Evolutionary conservation across 2,329 filamentous ascomycete genomes (phyloP).

Genomic region (Ambrosiella xylebori): DNA sequence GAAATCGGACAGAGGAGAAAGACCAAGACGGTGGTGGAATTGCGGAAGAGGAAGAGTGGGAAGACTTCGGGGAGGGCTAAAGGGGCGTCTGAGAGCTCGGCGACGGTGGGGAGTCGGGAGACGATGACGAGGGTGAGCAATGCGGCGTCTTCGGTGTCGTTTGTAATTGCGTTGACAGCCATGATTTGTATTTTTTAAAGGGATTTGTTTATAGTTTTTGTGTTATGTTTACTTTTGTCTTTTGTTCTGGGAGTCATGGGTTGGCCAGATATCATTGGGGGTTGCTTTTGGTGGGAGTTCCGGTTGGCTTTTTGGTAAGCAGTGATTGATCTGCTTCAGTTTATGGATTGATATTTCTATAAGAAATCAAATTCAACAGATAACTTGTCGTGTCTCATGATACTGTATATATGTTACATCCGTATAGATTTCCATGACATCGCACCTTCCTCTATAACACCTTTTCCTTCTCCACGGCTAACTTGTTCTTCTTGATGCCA

Average conservation of each 20-base stretch:
- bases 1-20: too few species aligned
- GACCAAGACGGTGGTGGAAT: too few species aligned
- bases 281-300: background rate
- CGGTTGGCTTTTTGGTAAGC: too few species aligned
- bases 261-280: background rate
- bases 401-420: background rate
- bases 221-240: background rate
- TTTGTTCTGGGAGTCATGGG: background rate
- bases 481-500: background rate
- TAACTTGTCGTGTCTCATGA: background rate
- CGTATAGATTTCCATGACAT: background rate
- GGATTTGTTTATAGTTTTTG: background rate
- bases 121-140: constrained; percentile 4
- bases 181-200: constrained; percentile 12
- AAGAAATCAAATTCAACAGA: background rate
- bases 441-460: background rate
- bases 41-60: background rate
- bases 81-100: background rate
- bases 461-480: constrained; percentile 4
- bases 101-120: background rate
- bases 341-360: background rate
- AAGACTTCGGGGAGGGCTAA: background rate
- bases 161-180: constrained; percentile 11
- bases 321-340: background rate
- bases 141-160: constrained; percentile 11